Conservation (phyloP, 495 filamentous ascomycete genomes). For the Lasiosphaeris hirsuta region DNA sequence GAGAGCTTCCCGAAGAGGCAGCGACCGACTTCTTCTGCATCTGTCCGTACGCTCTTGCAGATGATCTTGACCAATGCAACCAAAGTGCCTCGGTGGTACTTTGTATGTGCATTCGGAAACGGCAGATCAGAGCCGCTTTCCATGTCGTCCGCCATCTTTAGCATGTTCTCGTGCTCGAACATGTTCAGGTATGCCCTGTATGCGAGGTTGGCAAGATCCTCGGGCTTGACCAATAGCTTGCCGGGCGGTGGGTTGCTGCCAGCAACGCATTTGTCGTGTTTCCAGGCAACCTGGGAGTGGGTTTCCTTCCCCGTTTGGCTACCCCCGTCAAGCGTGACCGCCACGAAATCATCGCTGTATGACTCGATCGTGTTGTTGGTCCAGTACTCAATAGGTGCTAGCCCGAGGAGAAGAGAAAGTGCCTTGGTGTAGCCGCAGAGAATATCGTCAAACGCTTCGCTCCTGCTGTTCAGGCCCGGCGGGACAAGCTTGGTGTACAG, state of each 20-base stretch:
- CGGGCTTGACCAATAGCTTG: slow-evolving; percentile 12
- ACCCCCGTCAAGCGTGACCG: slow-evolving; percentile 9
- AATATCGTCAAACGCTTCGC: slow-evolving; percentile 27
- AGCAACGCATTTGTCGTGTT: slow-evolving; percentile 18
- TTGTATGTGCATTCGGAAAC: neutral
- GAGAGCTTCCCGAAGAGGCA: slow-evolving; percentile 12
- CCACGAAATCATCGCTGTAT: slow-evolving; percentile 25
- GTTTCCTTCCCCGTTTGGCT: slow-evolving; percentile 14
- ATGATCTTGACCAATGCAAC: slow-evolving; percentile 27
- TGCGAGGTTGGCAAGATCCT: slow-evolving; percentile 11
- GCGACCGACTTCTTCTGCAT: slow-evolving; percentile 12
- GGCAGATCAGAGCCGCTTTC: no score
- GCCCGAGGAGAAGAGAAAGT: slow-evolving; percentile 44
- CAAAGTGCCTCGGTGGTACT: slow-evolving; percentile 43
- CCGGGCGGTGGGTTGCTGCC: slow-evolving; percentile 6
- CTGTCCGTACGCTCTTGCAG: slow-evolving; percentile 15
- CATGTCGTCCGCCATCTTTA: neutral
- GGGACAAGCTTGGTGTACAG: slow-evolving; percentile 46
- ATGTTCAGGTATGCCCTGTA: slow-evolving; percentile 23
- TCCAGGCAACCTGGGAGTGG: slow-evolving; percentile 28
- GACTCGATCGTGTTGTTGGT: slow-evolving; percentile 42
- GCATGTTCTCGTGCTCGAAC: slow-evolving; percentile 19
- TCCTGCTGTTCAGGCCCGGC: slow-evolving; percentile 12
- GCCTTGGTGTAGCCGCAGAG: slow-evolving; percentile 45
- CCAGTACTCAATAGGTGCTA: slow-evolving; percentile 49